Percentiles rank a stretch among this genome's conserved stretches.
Conservation (phyloP, 2,329 filamentous ascomycete species). For the Xylaria sp. region DNA sequence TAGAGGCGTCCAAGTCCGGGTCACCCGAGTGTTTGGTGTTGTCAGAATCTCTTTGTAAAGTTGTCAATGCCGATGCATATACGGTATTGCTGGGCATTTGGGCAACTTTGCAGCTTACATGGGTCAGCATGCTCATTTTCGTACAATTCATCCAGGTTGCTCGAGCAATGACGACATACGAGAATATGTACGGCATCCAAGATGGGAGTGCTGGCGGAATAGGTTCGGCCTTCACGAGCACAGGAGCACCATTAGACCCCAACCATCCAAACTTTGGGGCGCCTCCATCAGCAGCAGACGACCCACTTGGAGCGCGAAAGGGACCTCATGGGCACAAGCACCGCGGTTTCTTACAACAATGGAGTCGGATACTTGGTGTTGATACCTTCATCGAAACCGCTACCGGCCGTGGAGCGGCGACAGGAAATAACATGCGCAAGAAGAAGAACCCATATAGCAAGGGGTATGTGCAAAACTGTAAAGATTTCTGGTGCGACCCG, state of each 20-base stretch:
- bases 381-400: constrained; percentile 96
- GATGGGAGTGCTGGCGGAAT: constrained; percentile 66
- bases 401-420: constrained; percentile 79
- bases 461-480: constrained; percentile 88
- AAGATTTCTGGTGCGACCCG: constrained; percentile 95
- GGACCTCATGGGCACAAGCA: constrained; percentile 63
- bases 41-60: constrained; percentile 77
- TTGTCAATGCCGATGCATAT: constrained; percentile 84
- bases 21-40: constrained; percentile 77
- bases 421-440: constrained; percentile 61
- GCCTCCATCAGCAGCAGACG: constrained; percentile 56
- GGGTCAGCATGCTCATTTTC: constrained; percentile 96
- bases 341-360: constrained; percentile 78
- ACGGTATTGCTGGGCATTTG: constrained; percentile 83
- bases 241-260: constrained; percentile 76
- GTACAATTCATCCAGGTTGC: constrained; percentile 95
- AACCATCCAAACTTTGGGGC: constrained; percentile 70
- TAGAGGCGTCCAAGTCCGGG: constrained; percentile 64
- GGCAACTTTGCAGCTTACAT: constrained; percentile 85
- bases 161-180: constrained; percentile 93
- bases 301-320: constrained; percentile 53
- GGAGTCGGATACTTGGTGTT: constrained; percentile 86
- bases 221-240: constrained; percentile 81
- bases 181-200: constrained; percentile 89
- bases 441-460: constrained; percentile 85